Conservation (phyloP, 2,329 filamentous ascomycete genomes). For the Rhexocercosporidium sp. region DNA sequence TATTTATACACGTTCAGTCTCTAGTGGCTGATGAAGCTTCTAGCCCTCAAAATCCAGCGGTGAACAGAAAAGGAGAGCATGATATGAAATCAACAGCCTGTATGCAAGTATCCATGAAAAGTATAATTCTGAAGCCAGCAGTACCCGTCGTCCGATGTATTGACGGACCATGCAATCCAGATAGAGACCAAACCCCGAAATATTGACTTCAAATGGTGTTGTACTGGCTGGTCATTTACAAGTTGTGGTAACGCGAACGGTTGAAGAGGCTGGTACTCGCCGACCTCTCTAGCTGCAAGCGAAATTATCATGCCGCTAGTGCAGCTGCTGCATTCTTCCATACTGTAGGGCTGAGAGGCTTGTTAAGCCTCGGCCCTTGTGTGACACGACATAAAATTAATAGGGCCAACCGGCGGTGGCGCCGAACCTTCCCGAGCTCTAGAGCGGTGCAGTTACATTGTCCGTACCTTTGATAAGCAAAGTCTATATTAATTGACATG, state of each 20-base stretch:
- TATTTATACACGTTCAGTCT: too few species aligned
- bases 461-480: background rate
- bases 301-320: background rate
- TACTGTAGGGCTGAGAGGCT: background rate
- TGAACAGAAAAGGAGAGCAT: too few species aligned
- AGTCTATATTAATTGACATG: background rate
- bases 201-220: too few species aligned
- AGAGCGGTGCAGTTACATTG: background rate
- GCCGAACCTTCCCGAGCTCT: background rate
- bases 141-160: too few species aligned
- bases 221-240: too few species aligned
- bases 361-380: background rate
- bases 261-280: too few species aligned
- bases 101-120: background rate
- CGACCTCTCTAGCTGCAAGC: background rate
- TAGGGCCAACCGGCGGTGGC: background rate
- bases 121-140: too few species aligned
- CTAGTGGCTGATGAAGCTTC: too few species aligned
- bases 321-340: background rate
- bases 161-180: too few species aligned
- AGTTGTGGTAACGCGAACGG: too few species aligned
- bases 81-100: background rate
- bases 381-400: background rate
- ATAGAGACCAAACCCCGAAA: too few species aligned
- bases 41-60: too few species aligned